These are phyloP conservation scores for Penicillium freii DNA, from an alignment of 2,329 filamentous ascomycete genomes.

Conservation along the genomic window DNA sequence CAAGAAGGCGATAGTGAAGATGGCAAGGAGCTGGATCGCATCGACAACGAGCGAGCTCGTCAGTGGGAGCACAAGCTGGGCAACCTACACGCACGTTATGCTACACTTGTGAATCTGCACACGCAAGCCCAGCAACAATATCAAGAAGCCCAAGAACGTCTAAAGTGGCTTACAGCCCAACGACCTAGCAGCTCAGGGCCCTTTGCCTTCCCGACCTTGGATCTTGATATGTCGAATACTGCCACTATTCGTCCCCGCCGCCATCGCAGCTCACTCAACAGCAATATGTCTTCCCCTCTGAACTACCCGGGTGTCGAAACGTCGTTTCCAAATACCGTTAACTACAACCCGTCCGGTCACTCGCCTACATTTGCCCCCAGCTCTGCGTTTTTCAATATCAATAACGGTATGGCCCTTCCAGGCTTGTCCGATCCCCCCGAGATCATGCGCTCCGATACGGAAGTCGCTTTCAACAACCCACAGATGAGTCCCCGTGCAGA, in stretches of 20 bases:
- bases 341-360: conserved; percentile 50
- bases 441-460: conserved; percentile 50
- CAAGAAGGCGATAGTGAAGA: conserved; percentile 51
- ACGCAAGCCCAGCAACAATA: conserved; percentile 46
- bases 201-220: conserved; percentile 44
- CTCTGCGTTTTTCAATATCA: conserved; percentile 60
- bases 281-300: conserved; percentile 48
- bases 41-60: conserved; percentile 49
- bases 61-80: conserved; percentile 48
- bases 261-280: conserved; percentile 48
- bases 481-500: conserved; percentile 65
- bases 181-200: conserved; percentile 38
- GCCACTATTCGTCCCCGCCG: conserved; percentile 45
- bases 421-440: conserved; percentile 42
- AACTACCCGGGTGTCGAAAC: conserved; percentile 43
- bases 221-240: conserved; percentile 42
- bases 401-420: conserved; percentile 61
- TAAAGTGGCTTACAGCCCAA: conserved; percentile 45
- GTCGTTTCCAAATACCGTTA: conserved; percentile 41
- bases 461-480: conserved; percentile 56
- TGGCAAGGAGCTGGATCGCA: conserved; percentile 50
- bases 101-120: conserved; percentile 42
- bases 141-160: conserved; percentile 47
- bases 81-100: conserved; percentile 45
- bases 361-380: conserved; percentile 54